Base-by-base conservation (phyloP, 306 rosid genomes). In the Potentilla sterilis region DNA sequence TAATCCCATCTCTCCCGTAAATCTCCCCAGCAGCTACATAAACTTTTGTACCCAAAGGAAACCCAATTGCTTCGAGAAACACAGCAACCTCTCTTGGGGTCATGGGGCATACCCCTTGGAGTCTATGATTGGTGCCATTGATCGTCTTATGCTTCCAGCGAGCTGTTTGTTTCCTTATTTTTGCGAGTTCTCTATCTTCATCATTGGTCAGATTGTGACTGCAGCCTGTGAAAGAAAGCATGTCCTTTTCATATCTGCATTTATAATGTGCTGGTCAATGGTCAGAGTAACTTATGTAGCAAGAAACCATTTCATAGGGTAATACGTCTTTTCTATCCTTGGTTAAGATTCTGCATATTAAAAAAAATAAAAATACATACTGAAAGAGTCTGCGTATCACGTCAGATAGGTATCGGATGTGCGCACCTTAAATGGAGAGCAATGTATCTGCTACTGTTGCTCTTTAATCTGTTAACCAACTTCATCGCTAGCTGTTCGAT, bases 181-280 rank as follows among this genome's bases (percentile, higher is more conserved):
- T 35, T 37, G 15, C 59, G 0, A 89, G 84, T 61, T 89, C 91
- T 6, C 32, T 6, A 0, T 84, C 74, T 81, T 91, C 92, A 9
- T n/a, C 55, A 74, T 15, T 54, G 62, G 82, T 86, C 1, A 89
- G 80, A 59, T 86, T 87, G 83, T 89, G 88, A 73, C 87, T 85
- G 70, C 92, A 91, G 15, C 97, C 91, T 41, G 91, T 86, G 88
- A 89, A 91, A 67, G 92, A 90, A 51, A 91, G 91, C 95, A 91
- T 89, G 83, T 87, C 95, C 84, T 83, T 89, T 80, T 91, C 97
- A 74, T 91, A 89, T 79, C 92, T 89, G 79, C 84, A 54, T 69
- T 22, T 46, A 34, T 34, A 18, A 67, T 16, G 40, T 52, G 40
- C 22, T 13, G 2, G 49, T 57, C 51, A 72, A 24, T 32, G 5